Evolutionary conservation across 306 rosid genomes (phyloP).

Genomic region (Quercus suber): DNA sequence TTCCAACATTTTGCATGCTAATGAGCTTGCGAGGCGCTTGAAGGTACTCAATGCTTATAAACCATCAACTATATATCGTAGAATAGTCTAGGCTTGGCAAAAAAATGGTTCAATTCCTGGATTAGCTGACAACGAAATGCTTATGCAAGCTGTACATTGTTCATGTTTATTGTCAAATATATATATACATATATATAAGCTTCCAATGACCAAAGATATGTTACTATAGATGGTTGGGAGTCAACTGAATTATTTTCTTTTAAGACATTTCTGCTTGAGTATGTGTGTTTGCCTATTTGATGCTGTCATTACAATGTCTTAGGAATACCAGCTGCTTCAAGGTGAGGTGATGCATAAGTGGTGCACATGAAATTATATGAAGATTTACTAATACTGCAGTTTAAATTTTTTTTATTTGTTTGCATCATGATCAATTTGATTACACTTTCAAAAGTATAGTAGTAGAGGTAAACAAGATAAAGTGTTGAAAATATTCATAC

Average conservation of each 20-base stretch:
- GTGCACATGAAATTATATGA: no score
- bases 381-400: no score
- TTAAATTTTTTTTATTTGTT: no score
- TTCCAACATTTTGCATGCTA: slow-evolving; percentile 72
- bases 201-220: neutral
- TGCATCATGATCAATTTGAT: no score
- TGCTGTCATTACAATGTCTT: neutral
- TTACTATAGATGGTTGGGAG: neutral
- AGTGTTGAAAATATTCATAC: neutral
- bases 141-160: neutral
- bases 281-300: neutral
- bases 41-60: slow-evolving; percentile 45
- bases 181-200: neutral
- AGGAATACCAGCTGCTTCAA: neutral
- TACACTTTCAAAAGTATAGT: no score
- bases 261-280: neutral
- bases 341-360: neutral
- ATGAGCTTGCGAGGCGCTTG: slow-evolving; percentile 73
- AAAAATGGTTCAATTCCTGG: neutral
- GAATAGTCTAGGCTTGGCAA: neutral
- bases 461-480: neutral
- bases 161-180: neutral
- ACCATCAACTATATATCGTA: neutral
- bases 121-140: neutral
- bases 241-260: neutral